Evolutionary conservation across 345 rosid species (phyloP).

Genomic region (Gossypium mustelinum): DNA sequence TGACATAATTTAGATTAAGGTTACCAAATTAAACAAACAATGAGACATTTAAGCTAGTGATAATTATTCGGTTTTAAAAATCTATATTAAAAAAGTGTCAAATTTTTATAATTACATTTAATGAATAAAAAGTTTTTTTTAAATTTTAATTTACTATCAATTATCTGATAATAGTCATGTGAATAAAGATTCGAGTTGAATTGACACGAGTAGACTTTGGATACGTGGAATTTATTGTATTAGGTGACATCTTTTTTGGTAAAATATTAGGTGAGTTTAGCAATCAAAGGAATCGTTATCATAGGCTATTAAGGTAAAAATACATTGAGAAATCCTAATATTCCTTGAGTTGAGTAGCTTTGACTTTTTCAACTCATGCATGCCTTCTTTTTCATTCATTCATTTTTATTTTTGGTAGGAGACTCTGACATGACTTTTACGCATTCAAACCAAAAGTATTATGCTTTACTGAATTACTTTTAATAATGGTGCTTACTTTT

Average conservation of each 20-base stretch:
- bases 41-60: no score
- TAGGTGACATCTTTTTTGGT: not conserved
- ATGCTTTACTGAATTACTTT: not conserved
- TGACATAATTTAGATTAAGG: no score
- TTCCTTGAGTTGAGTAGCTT: not conserved
- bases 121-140: no score
- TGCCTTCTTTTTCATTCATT: not conserved
- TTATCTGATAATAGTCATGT: no score
- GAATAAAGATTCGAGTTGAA: not conserved
- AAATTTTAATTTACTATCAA: no score
- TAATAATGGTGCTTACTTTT: not conserved
- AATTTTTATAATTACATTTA: no score
- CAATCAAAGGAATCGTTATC: not conserved
- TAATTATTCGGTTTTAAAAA: no score
- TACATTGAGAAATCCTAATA: not conserved
- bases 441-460: not conserved
- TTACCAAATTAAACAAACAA: no score
- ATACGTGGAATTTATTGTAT: not conserved
- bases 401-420: not conserved
- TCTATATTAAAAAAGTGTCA: no score
- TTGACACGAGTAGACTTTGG: not conserved
- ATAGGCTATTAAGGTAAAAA: not conserved
- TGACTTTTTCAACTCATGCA: constrained; percentile 5
- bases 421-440: not conserved
- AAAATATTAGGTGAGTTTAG: not conserved